These are phyloP conservation scores for Vanderwaltozyma polyspora DNA, from an alignment of 805 yeast genomes.

Conservation along the genomic window DNA sequence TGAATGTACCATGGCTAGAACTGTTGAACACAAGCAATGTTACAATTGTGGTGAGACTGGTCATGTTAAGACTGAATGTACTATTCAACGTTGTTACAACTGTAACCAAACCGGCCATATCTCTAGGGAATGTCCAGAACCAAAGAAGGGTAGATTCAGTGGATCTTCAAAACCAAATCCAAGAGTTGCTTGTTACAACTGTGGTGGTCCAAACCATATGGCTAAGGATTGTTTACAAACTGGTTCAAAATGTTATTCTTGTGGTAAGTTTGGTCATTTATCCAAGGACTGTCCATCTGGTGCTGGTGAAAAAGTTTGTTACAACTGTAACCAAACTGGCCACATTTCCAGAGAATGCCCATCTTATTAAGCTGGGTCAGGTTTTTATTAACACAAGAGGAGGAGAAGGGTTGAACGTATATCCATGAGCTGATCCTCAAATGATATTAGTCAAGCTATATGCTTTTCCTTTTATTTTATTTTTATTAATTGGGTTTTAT, in stretches of 20 bases:
- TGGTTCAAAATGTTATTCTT: slow-evolving; percentile 76
- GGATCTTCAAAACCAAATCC: slow-evolving; percentile 2
- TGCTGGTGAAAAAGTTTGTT: slow-evolving; percentile 39
- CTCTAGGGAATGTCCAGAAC: slow-evolving; percentile 61
- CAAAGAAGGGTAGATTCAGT: slow-evolving; percentile 19
- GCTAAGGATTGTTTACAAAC: slow-evolving; percentile 81
- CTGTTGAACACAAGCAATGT: slow-evolving; percentile 77
- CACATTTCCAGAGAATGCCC: slow-evolving; percentile 79
- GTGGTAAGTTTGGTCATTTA: slow-evolving; percentile 85
- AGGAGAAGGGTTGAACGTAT: no score
- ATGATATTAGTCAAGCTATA: no score
- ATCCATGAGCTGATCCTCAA: no score
- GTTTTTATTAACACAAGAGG: no score
- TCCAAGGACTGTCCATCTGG: slow-evolving; percentile 67
- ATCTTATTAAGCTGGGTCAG: background rate
- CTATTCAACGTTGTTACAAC: slow-evolving; percentile 66
- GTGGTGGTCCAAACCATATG: slow-evolving; percentile 89
- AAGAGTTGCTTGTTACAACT: slow-evolving; percentile 60
- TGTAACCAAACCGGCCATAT: slow-evolving; percentile 73
- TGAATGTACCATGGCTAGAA: slow-evolving; percentile 83
- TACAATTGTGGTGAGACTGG: slow-evolving; percentile 89
- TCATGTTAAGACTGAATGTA: slow-evolving; percentile 78
- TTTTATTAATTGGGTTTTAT: no score
- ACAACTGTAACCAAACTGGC: slow-evolving; percentile 49
- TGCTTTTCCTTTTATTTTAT: no score